phyloP scores from a whole-genome alignment of 768 basidiomycete genomes.

The Pulveroboletus sp. region DNA sequence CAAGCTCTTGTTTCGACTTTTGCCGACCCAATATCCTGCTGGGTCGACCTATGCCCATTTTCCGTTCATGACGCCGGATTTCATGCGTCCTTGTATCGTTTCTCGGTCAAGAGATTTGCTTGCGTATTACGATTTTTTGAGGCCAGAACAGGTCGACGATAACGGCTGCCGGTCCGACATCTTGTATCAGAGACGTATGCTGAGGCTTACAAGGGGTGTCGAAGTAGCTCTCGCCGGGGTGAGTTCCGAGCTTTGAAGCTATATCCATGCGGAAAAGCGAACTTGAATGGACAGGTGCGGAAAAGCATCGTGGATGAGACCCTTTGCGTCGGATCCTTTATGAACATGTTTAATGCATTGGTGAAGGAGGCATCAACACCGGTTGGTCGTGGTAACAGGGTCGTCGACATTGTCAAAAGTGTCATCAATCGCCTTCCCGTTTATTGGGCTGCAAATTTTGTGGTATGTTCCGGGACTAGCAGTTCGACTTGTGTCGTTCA shows the following conservation, averaged over 20 bases:
- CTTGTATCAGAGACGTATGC: constrained; percentile 16
- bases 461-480: constrained; percentile 38
- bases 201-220: constrained; percentile 12
- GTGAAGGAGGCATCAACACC: constrained; percentile 12
- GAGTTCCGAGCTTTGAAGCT: neutral
- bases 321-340: constrained; percentile 7
- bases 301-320: constrained; percentile 14
- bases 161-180: neutral
- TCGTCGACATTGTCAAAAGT: constrained; percentile 60
- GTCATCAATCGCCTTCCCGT: constrained; percentile 62
- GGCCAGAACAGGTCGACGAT: constrained; percentile 33
- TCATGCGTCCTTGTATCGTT: constrained; percentile 40
- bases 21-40: constrained; percentile 64
- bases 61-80: constrained; percentile 66
- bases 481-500: neutral
- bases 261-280: neutral
- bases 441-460: constrained; percentile 53
- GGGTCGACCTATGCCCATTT: constrained; percentile 72
- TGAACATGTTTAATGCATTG: constrained; percentile 4
- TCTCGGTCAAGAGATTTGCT: constrained; percentile 29
- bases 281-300: constrained; percentile 5
- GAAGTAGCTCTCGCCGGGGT: constrained; percentile 9
- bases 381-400: constrained; percentile 9
- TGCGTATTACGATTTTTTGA: constrained; percentile 54
- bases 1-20: constrained; percentile 64